These are phyloP conservation scores for Lentinula boryana DNA, from an alignment of 768 basidiomycete species.

Conservation along the genomic window DNA sequence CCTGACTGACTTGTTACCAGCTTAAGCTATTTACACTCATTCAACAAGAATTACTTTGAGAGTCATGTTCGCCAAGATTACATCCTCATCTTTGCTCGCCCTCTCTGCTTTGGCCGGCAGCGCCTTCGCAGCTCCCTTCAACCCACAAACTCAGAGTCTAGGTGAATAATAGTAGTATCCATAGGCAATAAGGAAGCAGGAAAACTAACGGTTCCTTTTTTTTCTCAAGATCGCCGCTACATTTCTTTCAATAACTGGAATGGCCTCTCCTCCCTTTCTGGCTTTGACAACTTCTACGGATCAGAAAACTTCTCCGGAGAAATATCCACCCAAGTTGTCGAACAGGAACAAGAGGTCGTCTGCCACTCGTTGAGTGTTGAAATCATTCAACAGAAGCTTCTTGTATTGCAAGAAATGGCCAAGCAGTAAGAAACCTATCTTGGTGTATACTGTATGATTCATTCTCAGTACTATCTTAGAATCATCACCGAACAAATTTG, in stretches of 20 bases:
- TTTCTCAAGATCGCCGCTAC: neutral
- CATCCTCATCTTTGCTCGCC: conserved; percentile 20
- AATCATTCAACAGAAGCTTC: conserved; percentile 41
- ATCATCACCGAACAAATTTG: conserved; percentile 42
- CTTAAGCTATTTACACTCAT: neutral
- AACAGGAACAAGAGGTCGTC: conserved; percentile 29
- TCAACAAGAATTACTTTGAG: neutral
- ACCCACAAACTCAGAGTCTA: conserved; percentile 17
- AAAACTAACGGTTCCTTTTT: neutral
- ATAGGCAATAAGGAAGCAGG: neutral
- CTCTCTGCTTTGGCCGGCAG: conserved; percentile 23
- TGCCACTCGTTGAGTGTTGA: conserved; percentile 30
- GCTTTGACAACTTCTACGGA: conserved; percentile 44
- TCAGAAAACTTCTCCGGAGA: conserved; percentile 35
- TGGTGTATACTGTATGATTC: neutral
- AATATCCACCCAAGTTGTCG: conserved; percentile 25
- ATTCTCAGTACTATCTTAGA: conserved; percentile 15
- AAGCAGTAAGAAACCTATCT: conserved; percentile 25
- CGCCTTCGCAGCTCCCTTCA: conserved; percentile 23
- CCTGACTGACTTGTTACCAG: neutral
- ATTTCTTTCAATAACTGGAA: conserved; percentile 27
- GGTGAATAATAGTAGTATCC: conserved; percentile 13
- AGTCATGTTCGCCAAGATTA: conserved; percentile 35
- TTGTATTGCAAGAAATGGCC: conserved; percentile 39
- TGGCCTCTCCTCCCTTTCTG: conserved; percentile 27